These are phyloP conservation scores for Leptoxyphium fumago DNA, from an alignment of 2,329 filamentous ascomycete species.

Conservation along the genomic window DNA sequence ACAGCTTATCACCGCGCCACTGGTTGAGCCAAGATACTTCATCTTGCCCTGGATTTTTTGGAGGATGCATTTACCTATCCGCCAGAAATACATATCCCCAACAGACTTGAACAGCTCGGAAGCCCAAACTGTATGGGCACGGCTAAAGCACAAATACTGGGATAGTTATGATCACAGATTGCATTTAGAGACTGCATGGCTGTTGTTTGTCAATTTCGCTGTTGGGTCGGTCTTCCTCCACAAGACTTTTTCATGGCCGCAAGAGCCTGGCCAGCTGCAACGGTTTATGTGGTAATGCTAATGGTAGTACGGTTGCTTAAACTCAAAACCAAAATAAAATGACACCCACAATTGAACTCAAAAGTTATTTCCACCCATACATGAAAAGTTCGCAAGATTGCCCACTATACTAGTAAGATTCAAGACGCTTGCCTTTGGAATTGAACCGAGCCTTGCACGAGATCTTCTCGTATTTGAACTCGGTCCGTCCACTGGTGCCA, in stretches of 20 bases:
- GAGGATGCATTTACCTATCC: constrained; percentile 57
- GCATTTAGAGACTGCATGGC: constrained; percentile 55
- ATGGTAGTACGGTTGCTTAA: background rate
- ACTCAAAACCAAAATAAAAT: no score
- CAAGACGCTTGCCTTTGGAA: background rate
- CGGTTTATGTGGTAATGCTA: constrained; percentile 62
- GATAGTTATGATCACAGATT: constrained; percentile 26
- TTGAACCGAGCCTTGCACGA: no score
- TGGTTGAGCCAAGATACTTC: constrained; percentile 93
- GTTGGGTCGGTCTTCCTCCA: constrained; percentile 61
- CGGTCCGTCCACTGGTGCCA: no score
- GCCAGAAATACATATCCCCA: background rate
- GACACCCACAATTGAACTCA: no score
- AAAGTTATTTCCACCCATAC: no score
- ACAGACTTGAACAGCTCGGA: background rate
- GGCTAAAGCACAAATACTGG: constrained; percentile 5
- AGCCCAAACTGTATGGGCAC: background rate
- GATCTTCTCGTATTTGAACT: no score
- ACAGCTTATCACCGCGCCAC: constrained; percentile 71
- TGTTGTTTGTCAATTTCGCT: constrained; percentile 45
- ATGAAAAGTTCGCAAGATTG: background rate
- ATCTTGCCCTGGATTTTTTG: constrained; percentile 92
- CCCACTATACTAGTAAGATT: background rate
- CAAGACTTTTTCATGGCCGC: constrained; percentile 52
- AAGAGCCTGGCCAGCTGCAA: constrained; percentile 47